A percentile compares a stretch with the other conserved stretches of the same genome.
Conservation (phyloP, 1,284 basidiomycete species). For the Rhodofomes roseus region DNA sequence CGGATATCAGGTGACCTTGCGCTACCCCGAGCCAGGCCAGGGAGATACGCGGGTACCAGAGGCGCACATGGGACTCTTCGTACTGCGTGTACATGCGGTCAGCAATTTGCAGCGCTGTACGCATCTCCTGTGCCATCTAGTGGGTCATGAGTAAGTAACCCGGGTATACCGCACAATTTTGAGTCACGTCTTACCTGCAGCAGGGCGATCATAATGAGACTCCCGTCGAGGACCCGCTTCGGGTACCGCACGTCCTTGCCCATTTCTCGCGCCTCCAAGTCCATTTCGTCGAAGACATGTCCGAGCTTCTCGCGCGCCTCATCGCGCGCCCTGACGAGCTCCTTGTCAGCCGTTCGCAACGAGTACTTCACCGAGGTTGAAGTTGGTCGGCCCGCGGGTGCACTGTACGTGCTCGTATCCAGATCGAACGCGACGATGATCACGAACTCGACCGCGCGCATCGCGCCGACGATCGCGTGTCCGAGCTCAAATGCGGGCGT, state of each 20-base stretch:
- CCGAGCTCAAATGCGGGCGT: constrained; percentile 33
- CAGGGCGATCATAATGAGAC: constrained; percentile 40
- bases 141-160: background rate
- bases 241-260: constrained; percentile 25
- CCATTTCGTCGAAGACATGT: constrained; percentile 30
- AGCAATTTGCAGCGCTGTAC: constrained; percentile 33
- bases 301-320: constrained; percentile 32
- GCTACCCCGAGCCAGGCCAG: constrained; percentile 46
- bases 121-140: constrained; percentile 45
- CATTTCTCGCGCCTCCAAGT: constrained; percentile 26
- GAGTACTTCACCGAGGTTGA: constrained; percentile 25
- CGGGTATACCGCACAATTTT: background rate
- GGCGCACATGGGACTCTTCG: constrained; percentile 31
- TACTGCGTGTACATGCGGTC: constrained; percentile 32
- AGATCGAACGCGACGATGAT: constrained; percentile 35
- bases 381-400: constrained; percentile 10
- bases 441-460: constrained; percentile 31
- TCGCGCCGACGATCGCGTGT: constrained; percentile 32
- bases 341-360: constrained; percentile 24
- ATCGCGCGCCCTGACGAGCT: constrained; percentile 29
- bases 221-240: constrained; percentile 33
- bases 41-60: constrained; percentile 44
- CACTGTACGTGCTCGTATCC: constrained; percentile 1
- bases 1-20: constrained; percentile 35
- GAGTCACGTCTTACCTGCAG: constrained; percentile 34